Conservation (phyloP, 352 stramenopile genomes). For the Pythium guiyangense region DNA sequence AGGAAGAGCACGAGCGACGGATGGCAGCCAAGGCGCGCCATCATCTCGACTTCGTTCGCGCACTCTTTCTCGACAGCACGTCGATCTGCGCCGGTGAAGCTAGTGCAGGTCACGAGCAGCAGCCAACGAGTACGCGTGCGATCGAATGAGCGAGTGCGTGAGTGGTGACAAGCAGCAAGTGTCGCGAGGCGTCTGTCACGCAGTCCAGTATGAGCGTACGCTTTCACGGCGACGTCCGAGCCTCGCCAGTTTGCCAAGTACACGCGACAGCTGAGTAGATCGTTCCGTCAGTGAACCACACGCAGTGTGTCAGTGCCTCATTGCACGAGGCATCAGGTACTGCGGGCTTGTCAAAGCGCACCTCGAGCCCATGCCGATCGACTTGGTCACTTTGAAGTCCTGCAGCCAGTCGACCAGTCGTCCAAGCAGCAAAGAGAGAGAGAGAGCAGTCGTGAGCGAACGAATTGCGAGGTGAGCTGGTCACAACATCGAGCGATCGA, state of each 20-base stretch:
- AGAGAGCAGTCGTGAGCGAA: too few relatives aligned
- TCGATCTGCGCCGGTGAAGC: slow-evolving; percentile 47
- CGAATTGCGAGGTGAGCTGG: neutral
- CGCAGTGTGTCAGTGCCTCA: neutral
- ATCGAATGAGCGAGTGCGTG: too few relatives aligned
- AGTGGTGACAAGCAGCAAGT: neutral
- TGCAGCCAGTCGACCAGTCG: slow-evolving; percentile 1
- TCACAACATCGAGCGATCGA: neutral
- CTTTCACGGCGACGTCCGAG: slow-evolving; percentile 71
- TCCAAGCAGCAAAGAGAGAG: too few relatives aligned
- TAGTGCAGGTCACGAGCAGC: slow-evolving; percentile 5
- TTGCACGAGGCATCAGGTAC: too few relatives aligned
- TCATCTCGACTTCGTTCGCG: slow-evolving; percentile 71
- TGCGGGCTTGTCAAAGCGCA: slow-evolving; percentile 5
- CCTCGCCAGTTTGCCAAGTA: slow-evolving; percentile 73
- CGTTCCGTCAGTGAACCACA: neutral
- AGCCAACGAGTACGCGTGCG: neutral
- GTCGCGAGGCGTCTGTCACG: neutral
- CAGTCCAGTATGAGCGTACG: slow-evolving; percentile 27
- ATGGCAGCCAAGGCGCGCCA: slow-evolving; percentile 55
- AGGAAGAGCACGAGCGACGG: slow-evolving; percentile 71
- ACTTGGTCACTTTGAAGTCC: slow-evolving; percentile 38
- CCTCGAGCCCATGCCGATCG: slow-evolving; percentile 69
- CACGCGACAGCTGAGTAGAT: slow-evolving; percentile 50
- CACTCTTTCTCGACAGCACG: slow-evolving; percentile 66